Evolutionary conservation across 257 asterid genomes (phyloP).

Genomic region (Anisodus tanguticus): DNA sequence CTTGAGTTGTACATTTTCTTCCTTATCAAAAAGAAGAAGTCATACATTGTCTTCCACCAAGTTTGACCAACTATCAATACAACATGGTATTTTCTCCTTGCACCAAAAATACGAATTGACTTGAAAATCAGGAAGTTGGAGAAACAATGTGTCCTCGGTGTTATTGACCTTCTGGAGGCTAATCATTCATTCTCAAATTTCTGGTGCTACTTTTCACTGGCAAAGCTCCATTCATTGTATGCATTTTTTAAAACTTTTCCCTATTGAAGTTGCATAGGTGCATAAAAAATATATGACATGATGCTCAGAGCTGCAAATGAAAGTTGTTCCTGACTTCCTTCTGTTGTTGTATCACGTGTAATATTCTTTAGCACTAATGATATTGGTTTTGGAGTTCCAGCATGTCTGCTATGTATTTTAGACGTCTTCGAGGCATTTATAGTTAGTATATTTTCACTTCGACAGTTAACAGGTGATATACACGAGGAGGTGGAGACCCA

Average conservation of each 20-base stretch:
- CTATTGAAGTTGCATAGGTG: neutral
- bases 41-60: neutral
- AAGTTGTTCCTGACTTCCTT: neutral
- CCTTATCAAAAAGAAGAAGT: neutral
- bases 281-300: neutral
- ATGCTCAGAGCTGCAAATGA: slow-evolving; percentile 5
- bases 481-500: slow-evolving; percentile 96
- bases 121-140: slow-evolving; percentile 4
- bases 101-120: neutral
- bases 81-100: neutral
- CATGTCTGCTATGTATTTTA: neutral
- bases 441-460: slow-evolving; percentile 22
- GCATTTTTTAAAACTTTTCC: neutral
- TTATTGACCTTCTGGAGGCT: neutral
- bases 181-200: slow-evolving; percentile 24
- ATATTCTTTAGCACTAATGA: slow-evolving; percentile 20
- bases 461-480: slow-evolving; percentile 90
- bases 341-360: neutral
- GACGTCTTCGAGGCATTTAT: neutral
- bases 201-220: slow-evolving; percentile 18
- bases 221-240: neutral
- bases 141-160: neutral
- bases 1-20: neutral
- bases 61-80: neutral
- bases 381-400: slow-evolving; percentile 15